Evolutionary conservation across 2,329 filamentous ascomycete species (phyloP).

Genomic region (Botryotinia narcissicola): DNA sequence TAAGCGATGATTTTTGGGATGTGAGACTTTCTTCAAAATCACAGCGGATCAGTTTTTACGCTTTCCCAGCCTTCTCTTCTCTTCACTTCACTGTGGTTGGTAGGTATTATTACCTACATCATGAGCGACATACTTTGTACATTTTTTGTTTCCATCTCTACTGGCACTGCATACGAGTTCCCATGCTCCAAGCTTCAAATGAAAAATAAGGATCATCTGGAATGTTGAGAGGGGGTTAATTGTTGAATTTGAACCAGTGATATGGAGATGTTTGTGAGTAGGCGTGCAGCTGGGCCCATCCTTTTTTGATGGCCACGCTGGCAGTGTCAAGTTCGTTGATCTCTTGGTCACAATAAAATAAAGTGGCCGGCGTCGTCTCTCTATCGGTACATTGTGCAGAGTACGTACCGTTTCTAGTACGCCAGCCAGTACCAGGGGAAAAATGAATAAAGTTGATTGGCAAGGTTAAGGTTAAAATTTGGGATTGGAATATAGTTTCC

Average conservation of each 20-base stretch:
- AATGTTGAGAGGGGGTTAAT: background rate
- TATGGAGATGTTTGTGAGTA: background rate
- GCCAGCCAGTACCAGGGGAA: background rate
- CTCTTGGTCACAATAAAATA: background rate
- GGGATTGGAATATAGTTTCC: background rate
- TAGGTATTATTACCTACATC: background rate
- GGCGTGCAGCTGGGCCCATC: background rate
- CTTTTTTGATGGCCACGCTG: slow-evolving; percentile 6
- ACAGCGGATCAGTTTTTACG: background rate
- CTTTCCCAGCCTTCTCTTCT: slow-evolving; percentile 2
- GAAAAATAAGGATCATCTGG: background rate
- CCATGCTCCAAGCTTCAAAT: background rate
- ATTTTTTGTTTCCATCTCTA: background rate
- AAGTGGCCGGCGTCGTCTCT: background rate
- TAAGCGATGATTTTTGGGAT: background rate
- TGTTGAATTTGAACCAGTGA: background rate
- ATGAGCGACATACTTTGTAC: background rate
- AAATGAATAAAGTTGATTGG: background rate
- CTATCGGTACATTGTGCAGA: background rate
- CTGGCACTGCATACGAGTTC: background rate
- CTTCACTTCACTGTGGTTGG: background rate
- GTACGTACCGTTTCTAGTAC: background rate
- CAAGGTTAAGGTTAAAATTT: background rate
- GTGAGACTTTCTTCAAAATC: background rate
- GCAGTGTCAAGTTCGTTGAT: background rate